Evolutionary conservation across 495 filamentous ascomycete species (phyloP).

Genomic region (Geopyxis carbonaria): DNA sequence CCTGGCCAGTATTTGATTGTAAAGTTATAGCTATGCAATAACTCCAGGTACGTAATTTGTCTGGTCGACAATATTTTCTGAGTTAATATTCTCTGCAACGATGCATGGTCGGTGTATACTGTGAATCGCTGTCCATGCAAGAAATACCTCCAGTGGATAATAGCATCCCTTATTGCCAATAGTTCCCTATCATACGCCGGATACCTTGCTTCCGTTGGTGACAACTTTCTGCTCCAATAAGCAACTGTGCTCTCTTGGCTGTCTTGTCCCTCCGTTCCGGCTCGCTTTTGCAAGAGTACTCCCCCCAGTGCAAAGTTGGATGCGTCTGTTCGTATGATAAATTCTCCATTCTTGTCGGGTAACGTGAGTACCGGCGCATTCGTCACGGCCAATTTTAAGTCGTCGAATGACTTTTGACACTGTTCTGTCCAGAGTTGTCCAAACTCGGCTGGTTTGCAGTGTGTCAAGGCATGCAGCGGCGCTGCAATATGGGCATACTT

Average conservation of each 20-base stretch:
- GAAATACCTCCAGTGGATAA: background rate
- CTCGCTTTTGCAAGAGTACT: background rate
- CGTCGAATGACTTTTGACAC: background rate
- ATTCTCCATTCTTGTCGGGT: background rate
- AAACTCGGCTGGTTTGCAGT: too few species aligned
- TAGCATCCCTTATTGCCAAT: background rate
- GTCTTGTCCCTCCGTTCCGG: background rate
- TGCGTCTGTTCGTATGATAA: background rate
- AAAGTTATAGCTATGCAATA: background rate
- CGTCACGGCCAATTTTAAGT: too few species aligned
- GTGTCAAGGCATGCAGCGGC: background rate
- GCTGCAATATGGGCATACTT: background rate
- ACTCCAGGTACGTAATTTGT: constrained; percentile 1
- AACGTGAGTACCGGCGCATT: background rate
- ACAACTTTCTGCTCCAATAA: background rate
- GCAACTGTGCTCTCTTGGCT: background rate
- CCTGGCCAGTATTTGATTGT: background rate
- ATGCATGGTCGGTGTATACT: constrained; percentile 2
- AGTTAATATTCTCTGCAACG: constrained; percentile 1
- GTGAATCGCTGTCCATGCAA: constrained; percentile 1
- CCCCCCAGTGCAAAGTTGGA: background rate
- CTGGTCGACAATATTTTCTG: background rate
- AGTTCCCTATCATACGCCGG: background rate
- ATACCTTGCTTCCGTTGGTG: background rate
- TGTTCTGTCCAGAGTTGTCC: too few species aligned